Conservation (phyloP, 148 eudicot genomes). For the Vaccinium myrtillus region DNA sequence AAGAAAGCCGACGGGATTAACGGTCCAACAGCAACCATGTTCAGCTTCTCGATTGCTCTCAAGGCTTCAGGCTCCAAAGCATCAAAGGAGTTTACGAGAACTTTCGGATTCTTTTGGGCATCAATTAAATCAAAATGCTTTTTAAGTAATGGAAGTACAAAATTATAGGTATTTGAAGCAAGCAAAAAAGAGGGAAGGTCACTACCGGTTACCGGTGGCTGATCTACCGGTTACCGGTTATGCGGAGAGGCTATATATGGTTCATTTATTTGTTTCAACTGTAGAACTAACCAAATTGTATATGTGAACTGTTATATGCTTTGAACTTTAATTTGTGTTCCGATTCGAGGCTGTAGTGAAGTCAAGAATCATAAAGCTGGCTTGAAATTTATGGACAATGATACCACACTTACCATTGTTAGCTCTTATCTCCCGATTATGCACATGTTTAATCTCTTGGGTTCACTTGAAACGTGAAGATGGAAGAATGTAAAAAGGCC, state of each 20-base stretch:
- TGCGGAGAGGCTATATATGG: neutral
- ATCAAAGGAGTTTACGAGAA: slow-evolving; percentile 43
- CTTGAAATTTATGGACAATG: neutral
- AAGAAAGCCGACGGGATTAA: slow-evolving; percentile 37
- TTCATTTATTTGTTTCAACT: neutral
- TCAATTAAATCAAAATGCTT: slow-evolving; percentile 38
- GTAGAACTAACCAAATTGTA: neutral
- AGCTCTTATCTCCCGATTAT: neutral
- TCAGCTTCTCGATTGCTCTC: slow-evolving; percentile 18
- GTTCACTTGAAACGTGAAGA: neutral
- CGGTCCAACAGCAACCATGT: slow-evolving; percentile 41
- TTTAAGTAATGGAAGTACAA: slow-evolving; percentile 12
- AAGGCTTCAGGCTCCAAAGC: slow-evolving; percentile 31
- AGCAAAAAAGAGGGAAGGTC: slow-evolving; percentile 38
- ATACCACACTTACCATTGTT: neutral
- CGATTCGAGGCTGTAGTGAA: neutral
- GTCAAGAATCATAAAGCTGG: neutral
- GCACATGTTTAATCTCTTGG: neutral
- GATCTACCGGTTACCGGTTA: too few relatives aligned
- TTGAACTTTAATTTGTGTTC: neutral
- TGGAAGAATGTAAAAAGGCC: neutral
- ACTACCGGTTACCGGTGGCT: slow-evolving; percentile 27
- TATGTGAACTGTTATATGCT: neutral
- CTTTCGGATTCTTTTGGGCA: slow-evolving; percentile 25
- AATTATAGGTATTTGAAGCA: slow-evolving; percentile 14